Evolutionary conservation across 2,329 filamentous ascomycete species (phyloP), one percentile per base, ranked within the genome.

Genomic region (Niveomyces coronatus): DNA sequence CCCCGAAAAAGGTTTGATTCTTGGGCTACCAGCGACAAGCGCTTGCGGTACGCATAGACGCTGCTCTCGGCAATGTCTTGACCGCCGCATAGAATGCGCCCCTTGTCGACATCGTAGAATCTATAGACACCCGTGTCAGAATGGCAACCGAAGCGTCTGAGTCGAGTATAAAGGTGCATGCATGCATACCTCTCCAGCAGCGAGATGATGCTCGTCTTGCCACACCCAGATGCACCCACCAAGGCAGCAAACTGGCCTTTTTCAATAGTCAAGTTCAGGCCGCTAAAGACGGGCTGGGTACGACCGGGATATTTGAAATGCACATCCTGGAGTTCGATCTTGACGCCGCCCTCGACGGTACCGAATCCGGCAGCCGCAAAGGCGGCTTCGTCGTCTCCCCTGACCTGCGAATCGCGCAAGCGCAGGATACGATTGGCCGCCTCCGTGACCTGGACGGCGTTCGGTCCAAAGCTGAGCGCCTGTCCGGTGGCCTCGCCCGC

Each of bases 1-100:
- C 76, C 78, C 53, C 79, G 76, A 50, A 84, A 86, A 0, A 88
- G 66, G 0, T 77, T 79, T 8, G 83, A 71, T 53, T 88, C 82
- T 55, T 88, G 83, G 4, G 80, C 76, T 1, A 88, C 83, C 0
- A 88, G 68, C 2, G 80, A 79, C 10, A 87, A 64, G 24, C 74
- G 60, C 40, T 68, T 66, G 28, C 83, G 73, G 53, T 85, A 85
- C 14, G 68, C 60, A 43, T 67, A 67, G 0, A 81, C 65, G 39
- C 79, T 72, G 37, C 85, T 53, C 1, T 65, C 53, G 1, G 62
- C 55, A 30, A 87, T 74, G 47, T 80, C 68, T 35, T 64, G 62
- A 5, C 68, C 74, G 52, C 84, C 78, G 52, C 76, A 72, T 1
- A 78, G 62, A 38, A 91, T 78, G 5, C 64, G 61, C 5, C 85